These are phyloP conservation scores for Cytidiella melzeri DNA, from an alignment of 768 basidiomycete genomes.

Conservation along the genomic window DNA sequence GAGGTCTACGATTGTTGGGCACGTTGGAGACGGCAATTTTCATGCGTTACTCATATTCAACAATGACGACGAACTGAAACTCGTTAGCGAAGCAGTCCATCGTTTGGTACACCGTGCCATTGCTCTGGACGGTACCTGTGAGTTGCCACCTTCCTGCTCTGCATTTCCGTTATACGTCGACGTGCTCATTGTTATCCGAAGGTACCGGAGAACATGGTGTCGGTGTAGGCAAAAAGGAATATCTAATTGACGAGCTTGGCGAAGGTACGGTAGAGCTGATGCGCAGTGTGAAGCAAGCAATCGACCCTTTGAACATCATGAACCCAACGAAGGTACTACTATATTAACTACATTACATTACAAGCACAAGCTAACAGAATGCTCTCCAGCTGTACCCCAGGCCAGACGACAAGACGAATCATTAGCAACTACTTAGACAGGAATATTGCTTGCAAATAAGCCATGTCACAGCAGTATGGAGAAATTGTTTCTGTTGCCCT, in stretches of 20 bases:
- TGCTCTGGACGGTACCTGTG: conserved; percentile 32
- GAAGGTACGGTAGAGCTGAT: conserved; percentile 44
- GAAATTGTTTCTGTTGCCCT: conserved; percentile 80
- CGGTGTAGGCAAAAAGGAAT: conserved; percentile 42
- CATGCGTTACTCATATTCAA: conserved; percentile 29
- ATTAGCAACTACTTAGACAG: too few relatives aligned
- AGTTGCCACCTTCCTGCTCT: conserved; percentile 3
- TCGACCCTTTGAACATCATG: conserved; percentile 41
- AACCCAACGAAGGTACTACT: conserved; percentile 42
- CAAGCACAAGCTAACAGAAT: conserved; percentile 1
- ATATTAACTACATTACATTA: not conserved
- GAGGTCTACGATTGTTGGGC: conserved; percentile 37
- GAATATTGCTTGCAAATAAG: too few relatives aligned
- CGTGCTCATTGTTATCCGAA: conserved; percentile 8
- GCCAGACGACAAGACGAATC: not conserved
- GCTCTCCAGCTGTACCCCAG: conserved; percentile 4
- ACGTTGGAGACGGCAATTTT: conserved; percentile 39
- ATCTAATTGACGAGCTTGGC: conserved; percentile 42
- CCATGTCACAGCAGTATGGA: conserved; percentile 38
- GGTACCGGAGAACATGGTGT: conserved; percentile 41
- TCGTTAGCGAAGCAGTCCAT: conserved; percentile 24
- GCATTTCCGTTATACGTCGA: too few relatives aligned
- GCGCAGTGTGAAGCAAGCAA: conserved; percentile 39
- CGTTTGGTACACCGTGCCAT: conserved; percentile 31
- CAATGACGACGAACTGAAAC: conserved; percentile 23